Percentiles rank a stretch among this genome's conserved stretches.
These are phyloP conservation scores for Chrysoporthe austroafricana DNA, from an alignment of 2,329 filamentous ascomycete species.

Conservation along the genomic window DNA sequence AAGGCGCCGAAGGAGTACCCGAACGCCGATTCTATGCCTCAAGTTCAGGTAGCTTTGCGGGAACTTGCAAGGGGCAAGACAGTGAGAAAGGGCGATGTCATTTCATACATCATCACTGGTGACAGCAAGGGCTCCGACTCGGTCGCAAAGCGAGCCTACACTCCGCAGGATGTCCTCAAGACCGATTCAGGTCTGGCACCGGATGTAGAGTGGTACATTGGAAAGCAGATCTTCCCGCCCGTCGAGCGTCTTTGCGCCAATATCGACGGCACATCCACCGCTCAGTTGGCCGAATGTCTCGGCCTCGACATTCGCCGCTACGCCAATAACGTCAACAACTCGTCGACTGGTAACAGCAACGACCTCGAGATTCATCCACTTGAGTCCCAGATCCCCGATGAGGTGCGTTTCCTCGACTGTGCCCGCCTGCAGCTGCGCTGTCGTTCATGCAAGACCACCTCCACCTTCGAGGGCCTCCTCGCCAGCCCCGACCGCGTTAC, in stretches of 20 bases:
- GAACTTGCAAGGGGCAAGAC: slow-evolving; percentile 85
- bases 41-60: slow-evolving; percentile 91
- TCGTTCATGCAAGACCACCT: slow-evolving; percentile 73
- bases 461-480: slow-evolving; percentile 77
- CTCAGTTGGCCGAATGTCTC: slow-evolving; percentile 88
- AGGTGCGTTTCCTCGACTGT: slow-evolving; percentile 84
- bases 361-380: slow-evolving; percentile 83
- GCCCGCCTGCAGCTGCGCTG: slow-evolving; percentile 78
- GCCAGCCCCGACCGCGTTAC: slow-evolving; percentile 63
- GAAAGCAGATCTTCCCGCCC: slow-evolving; percentile 97
- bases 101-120: slow-evolving; percentile 90
- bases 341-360: slow-evolving; percentile 52
- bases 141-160: slow-evolving; percentile 86
- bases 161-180: slow-evolving; percentile 83
- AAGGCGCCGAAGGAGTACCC: slow-evolving; percentile 94
- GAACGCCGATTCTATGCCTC: slow-evolving; percentile 92
- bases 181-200: slow-evolving; percentile 74
- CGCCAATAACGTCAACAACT: slow-evolving; percentile 50
- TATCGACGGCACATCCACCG: slow-evolving; percentile 88
- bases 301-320: slow-evolving; percentile 92
- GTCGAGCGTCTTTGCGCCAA: slow-evolving; percentile 97
- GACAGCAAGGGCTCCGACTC: slow-evolving; percentile 68
- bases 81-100: slow-evolving; percentile 91
- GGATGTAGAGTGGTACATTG: slow-evolving; percentile 96
- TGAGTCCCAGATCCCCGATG: slow-evolving; percentile 92